phyloP scores from a whole-genome alignment of 495 filamentous ascomycete genomes.

The Xanthoparmelia taractica region DNA sequence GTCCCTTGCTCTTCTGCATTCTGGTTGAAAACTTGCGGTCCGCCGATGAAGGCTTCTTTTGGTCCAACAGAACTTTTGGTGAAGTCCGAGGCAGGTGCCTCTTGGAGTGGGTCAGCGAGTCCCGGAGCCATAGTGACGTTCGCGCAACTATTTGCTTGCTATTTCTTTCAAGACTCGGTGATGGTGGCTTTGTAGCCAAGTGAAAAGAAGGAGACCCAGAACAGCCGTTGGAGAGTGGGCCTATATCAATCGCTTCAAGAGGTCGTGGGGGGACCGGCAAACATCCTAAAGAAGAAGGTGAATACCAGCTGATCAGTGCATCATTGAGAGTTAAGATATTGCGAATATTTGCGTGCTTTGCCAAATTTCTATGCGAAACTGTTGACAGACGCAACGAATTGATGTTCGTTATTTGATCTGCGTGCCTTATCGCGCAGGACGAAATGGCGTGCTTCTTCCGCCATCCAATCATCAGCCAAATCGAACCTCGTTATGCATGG shows the following conservation, averaged over 20 bases:
- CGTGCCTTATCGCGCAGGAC: background rate
- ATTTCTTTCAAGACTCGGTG: background rate
- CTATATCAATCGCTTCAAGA: background rate
- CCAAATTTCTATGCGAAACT: background rate
- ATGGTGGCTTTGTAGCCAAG: background rate
- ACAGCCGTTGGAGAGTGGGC: background rate
- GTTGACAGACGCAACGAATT: background rate
- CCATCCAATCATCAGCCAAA: background rate
- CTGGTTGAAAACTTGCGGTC: slow-evolving; percentile 20
- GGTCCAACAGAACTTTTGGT: background rate
- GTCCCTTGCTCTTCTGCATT: slow-evolving; percentile 23
- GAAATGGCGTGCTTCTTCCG: background rate
- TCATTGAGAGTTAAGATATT: background rate
- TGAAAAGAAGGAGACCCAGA: background rate
- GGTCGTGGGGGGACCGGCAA: background rate
- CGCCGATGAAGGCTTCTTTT: slow-evolving; percentile 10
- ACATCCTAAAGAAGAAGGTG: background rate
- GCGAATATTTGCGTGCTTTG: slow-evolving; percentile 2
- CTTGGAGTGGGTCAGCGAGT: background rate
- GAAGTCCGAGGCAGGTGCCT: background rate
- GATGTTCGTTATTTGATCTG: background rate
- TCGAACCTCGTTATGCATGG: background rate
- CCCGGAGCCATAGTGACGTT: background rate
- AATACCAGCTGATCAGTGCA: background rate
- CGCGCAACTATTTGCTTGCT: background rate